Evolutionary conservation across 305 asterid genomes (phyloP).

Genomic region (Withania somnifera): DNA sequence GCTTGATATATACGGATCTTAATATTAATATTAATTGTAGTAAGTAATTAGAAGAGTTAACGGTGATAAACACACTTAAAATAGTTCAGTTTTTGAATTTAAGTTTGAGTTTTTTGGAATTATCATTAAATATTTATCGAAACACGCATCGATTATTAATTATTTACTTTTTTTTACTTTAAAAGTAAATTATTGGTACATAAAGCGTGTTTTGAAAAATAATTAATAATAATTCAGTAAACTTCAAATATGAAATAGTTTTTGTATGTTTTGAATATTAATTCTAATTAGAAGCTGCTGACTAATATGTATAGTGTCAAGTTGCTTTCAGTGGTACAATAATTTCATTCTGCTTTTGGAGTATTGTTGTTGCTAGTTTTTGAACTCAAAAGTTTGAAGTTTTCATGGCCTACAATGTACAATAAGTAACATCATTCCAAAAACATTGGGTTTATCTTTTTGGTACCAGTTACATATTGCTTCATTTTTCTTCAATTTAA

Average conservation of each 20-base stretch:
- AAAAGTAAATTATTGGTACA: no score
- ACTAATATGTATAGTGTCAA: constrained; percentile 2
- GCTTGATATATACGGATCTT: constrained; percentile 11
- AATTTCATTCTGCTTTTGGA: background rate
- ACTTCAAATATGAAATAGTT: no score
- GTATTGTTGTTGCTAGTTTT: background rate
- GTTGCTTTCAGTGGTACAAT: background rate
- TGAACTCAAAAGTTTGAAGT: background rate
- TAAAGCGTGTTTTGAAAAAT: no score
- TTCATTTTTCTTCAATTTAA: background rate
- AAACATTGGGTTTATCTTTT: background rate
- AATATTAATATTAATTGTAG: background rate
- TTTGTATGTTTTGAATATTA: no score
- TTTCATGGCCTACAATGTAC: background rate
- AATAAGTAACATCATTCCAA: background rate
- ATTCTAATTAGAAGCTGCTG: no score
- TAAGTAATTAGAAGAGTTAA: background rate
- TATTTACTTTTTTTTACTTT: no score
- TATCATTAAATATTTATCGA: no score
- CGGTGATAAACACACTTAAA: no score
- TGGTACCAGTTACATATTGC: background rate
- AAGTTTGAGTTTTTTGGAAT: no score
- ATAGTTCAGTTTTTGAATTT: no score
- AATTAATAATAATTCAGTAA: no score
- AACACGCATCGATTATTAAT: no score